Base-by-base conservation (phyloP, 306 rosid genomes). In the Pterocarpus santalinus region DNA sequence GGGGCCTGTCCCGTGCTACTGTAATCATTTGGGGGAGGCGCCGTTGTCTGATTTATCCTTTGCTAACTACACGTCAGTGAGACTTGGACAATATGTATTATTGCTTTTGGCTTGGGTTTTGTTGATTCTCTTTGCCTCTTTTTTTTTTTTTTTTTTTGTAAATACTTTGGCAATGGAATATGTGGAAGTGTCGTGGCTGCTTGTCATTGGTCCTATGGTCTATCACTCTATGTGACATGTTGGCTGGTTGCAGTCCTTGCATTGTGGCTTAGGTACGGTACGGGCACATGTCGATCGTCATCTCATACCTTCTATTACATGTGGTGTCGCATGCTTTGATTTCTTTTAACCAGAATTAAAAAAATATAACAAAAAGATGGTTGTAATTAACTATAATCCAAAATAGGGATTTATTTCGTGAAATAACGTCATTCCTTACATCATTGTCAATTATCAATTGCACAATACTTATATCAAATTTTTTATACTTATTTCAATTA, bases 231-330 rank as follows among this genome's bases (percentile, higher is more conserved):
- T n/a, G 10, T 72, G 53, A 35, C 65, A 16, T 8, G 65, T 72
- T 38, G 30, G 1, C 28, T 22, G 28, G 28, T 57, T 35, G 65
- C 16, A 11, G 52, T 71, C 47, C 15, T 36, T 5, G 52, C 5
- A 22, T 22, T 22, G 28, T 22, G 52, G 38, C 28, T 57, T 73
- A 12, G 78, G 78, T 73, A 57, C 8, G 11, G 67, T 57, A 57
- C 78, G 78, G 41, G 14, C 56, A 73, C 78, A 39, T 73, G 78
- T 55, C 13, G 1, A 36, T 36, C 43, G 11, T 69, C 53, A 11
- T 44, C 56, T 62, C 7, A 33, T 62, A 22, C 28, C 0, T 5
- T 5, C 8, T 43, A 1, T 43, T 43, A n/a, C 51, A 15, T 4
- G 60, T 28, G 69, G 4, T 15, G 12, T 14, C 15, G 7, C 41